Base-by-base conservation (phyloP, 2,329 filamentous ascomycete species). In the Aspergillus sp. region DNA sequence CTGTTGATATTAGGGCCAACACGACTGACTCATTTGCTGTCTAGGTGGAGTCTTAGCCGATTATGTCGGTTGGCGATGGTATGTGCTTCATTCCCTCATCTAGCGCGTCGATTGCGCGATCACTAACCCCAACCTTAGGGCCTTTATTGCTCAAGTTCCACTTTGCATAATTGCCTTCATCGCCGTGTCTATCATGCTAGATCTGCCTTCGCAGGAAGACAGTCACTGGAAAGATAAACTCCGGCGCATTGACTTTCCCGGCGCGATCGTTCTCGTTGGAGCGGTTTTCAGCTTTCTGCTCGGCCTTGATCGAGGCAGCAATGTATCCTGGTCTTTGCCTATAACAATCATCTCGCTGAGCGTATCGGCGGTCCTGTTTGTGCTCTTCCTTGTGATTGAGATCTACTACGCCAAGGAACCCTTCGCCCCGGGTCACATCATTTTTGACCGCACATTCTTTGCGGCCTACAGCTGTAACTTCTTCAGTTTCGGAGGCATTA, bases 31-130 rank as follows among this genome's bases (percentile, higher is more conserved):
- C 24, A 26, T n/a, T 18, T 16, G 32, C 57, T 47, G 45, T 10
- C 12, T 47, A 74, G 69, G 84, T 16, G 90, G 90, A 2, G 72
- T 90, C 6, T 73, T 92, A n/a, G 85, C 89, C 0, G 90, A 92
- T 72, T 85, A 81, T 4, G 82, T 92, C 54, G 89, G 90, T 36
- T 92, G 90, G 90, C 80, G 90, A 64, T 92, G 89, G 87, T 86
- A 76, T 70, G 78, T 24, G 47, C 56, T 29, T 16, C 9, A 32
- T 51, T 9, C n/a, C 50, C 22, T 57, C 9, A 58, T n/a, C 18
- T 29, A 32, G 11, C 26, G 3, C 42, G 14, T 14, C 11, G 11
- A 24, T 32, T 36, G 45, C 45, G n/a, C 14, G n/a, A 32, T 57
- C 36, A 54, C 63, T 68, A 46, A 71, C 54, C 24, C 63, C 7